Evolutionary conservation across 2,329 filamentous ascomycete species (phyloP).

Genomic region (Fusarium euwallaceae): DNA sequence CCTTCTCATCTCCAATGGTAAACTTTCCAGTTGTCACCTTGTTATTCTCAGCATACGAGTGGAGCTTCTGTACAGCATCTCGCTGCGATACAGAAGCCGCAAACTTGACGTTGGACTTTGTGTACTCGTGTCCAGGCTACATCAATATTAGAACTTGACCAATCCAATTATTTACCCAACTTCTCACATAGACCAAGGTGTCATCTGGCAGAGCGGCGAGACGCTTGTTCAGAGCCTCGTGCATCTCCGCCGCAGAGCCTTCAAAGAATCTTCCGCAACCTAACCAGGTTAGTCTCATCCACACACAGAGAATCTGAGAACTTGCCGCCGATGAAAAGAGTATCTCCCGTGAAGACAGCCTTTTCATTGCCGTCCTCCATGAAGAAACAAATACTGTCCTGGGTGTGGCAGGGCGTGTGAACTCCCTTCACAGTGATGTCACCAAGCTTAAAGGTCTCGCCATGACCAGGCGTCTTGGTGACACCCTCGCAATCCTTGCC

Average conservation of each 20-base stretch:
- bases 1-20: conserved; percentile 98
- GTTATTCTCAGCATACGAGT: conserved; percentile 82
- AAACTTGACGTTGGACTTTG: conserved; percentile 96
- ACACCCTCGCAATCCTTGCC: conserved; percentile 89
- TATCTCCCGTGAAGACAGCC: conserved; percentile 96
- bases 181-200: conserved; percentile 86
- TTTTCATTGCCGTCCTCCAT: conserved; percentile 82
- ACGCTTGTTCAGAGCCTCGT: conserved; percentile 89
- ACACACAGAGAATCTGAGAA: neutral
- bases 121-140: conserved; percentile 96
- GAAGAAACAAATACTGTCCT: conserved; percentile 97
- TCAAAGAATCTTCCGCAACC: conserved; percentile 98
- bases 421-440: conserved; percentile 85
- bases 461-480: conserved; percentile 80
- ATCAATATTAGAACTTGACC: conserved; percentile 16
- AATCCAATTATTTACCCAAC: neutral
- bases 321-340: conserved; percentile 89
- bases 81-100: conserved; percentile 80
- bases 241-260: conserved; percentile 89
- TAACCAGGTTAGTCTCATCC: conserved; percentile 49
- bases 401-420: conserved; percentile 98
- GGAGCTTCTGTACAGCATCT: conserved; percentile 81
- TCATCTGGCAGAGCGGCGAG: conserved; percentile 87
- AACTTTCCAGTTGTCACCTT: conserved; percentile 94
- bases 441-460: conserved; percentile 85